Base-by-base conservation (phyloP, 2,329 filamentous ascomycete species). In the Xylaria sp. region DNA sequence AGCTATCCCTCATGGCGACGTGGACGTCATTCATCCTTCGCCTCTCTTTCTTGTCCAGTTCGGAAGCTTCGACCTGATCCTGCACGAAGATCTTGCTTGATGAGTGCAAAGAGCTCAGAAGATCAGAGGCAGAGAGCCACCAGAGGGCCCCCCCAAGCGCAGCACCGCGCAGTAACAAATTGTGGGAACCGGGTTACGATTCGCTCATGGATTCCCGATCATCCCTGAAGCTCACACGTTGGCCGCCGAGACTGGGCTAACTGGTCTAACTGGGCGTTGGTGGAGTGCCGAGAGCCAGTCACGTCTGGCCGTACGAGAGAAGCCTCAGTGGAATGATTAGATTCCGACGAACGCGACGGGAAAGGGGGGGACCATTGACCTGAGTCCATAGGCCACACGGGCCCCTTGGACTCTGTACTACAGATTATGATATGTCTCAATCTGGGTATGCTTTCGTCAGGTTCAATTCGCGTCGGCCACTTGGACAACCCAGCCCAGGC, bases 171-270 rank as follows among this genome's bases (percentile, higher is more conserved):
- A 21, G 21, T 21, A 24, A 6, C 40, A 21, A 41, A 52, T n/a
- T 51, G 49, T 50, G 41, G 41, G 19, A 52, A 45, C 16, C 52
- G 19, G 39, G 24, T 39, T 39, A 48, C 39, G 50, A 56, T 52
- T 50, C 34, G 52, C 43, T 57, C 39, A 39, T 38, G 45, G 41
- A 58, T 56, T 39, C 50, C 55, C 60, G 52, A 63, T 61, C 52
- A 65, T 60, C 62, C 63, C 50, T 62, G 59, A 54, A n/a, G 57
- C 56, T 59, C 63, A 63, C 61, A 67, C 66, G 65, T 68, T 66
- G 63, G 63, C 63, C 64, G 54, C 58, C 56, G 60, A 62, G 39
- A 66, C 56, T 66, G 63, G 65, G 43, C 60, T 54, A 54, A 50
- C 54, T 66, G 63, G 65, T 44, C 60, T 54, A 54, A 50, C 54